phyloP scores from a whole-genome alignment of 805 yeast species.

The Saccharomycodes ludwigii region DNA sequence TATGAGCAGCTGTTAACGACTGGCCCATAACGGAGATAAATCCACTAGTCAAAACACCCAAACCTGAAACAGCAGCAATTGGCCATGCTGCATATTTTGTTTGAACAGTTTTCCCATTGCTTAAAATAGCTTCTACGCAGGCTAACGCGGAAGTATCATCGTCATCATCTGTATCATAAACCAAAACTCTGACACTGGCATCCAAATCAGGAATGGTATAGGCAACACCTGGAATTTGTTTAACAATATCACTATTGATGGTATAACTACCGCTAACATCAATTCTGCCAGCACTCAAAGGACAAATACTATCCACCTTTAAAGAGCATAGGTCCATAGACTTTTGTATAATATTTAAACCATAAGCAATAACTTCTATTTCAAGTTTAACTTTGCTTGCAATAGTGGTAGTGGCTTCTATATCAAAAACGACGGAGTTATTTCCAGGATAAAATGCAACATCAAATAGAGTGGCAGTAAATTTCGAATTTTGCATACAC shows the following conservation, averaged over 20 bases:
- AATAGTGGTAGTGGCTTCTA: slow-evolving; percentile 70
- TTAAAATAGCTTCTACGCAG: slow-evolving; percentile 78
- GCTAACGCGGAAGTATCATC: slow-evolving; percentile 44
- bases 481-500: slow-evolving; percentile 82
- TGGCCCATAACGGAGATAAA: slow-evolving; percentile 80
- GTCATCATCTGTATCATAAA: slow-evolving; percentile 38
- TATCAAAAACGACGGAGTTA: slow-evolving; percentile 47
- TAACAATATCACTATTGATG: slow-evolving; percentile 29
- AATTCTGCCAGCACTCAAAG: slow-evolving; percentile 77
- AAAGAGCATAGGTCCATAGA: slow-evolving; percentile 55
- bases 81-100: slow-evolving; percentile 93
- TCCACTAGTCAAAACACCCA: slow-evolving; percentile 82
- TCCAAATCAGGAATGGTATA: slow-evolving; percentile 90
- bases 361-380: slow-evolving; percentile 64
- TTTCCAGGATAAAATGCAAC: slow-evolving; percentile 62
- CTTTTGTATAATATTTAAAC: slow-evolving; percentile 47
- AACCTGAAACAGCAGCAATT: slow-evolving; percentile 79
- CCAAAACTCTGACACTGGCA: slow-evolving; percentile 72
- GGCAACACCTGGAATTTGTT: slow-evolving; percentile 67
- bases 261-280: slow-evolving; percentile 45
- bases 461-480: slow-evolving; percentile 75
- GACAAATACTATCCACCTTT: slow-evolving; percentile 53
- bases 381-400: slow-evolving; percentile 59
- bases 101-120: slow-evolving; percentile 89
- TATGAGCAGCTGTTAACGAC: slow-evolving; percentile 87